Conservation (phyloP, 2,329 filamentous ascomycete genomes). For the Cyclaneusma minus region DNA sequence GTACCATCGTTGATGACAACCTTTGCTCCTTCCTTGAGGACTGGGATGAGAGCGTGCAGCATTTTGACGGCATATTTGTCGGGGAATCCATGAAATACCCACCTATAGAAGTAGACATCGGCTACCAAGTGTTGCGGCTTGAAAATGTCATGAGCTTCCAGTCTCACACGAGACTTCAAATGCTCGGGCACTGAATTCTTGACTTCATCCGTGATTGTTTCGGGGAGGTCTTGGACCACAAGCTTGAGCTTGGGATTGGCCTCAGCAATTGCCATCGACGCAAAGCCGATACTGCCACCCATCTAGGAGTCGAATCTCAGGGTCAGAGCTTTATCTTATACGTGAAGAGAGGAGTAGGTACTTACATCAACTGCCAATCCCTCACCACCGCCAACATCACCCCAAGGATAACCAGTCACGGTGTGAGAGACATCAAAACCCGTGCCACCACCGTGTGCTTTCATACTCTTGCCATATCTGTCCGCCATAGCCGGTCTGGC, state of each 20-base stretch:
- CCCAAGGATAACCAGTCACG: constrained; percentile 13
- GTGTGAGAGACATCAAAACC: constrained; percentile 10
- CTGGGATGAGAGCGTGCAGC: constrained; percentile 21
- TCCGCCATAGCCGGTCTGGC: constrained; percentile 12
- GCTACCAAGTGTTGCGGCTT: constrained; percentile 24
- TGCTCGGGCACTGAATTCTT: constrained; percentile 14
- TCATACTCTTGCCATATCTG: constrained; percentile 19
- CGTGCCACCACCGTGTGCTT: constrained; percentile 10
- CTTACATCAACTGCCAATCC: constrained; percentile 13
- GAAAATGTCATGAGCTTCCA: constrained; percentile 28
- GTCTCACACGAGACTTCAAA: constrained; percentile 9
- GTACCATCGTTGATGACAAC: constrained; percentile 21
- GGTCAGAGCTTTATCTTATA: constrained; percentile 1
- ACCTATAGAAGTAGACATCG: constrained; percentile 28
- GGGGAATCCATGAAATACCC: constrained; percentile 32
- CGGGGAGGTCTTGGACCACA: constrained; percentile 12
- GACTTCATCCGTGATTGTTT: constrained; percentile 28
- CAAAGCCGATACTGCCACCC: constrained; percentile 13
- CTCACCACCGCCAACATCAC: constrained; percentile 9
- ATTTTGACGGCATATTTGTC: constrained; percentile 22
- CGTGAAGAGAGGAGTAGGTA: not conserved
- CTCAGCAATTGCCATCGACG: constrained; percentile 12
- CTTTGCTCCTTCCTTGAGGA: constrained; percentile 23
- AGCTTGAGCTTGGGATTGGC: constrained; percentile 12
- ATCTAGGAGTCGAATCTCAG: too few species aligned